Evolutionary conservation across 1,284 basidiomycete species (phyloP), one percentile per base, ranked within the genome.

Genomic region (Sanghuangporus weigelae): DNA sequence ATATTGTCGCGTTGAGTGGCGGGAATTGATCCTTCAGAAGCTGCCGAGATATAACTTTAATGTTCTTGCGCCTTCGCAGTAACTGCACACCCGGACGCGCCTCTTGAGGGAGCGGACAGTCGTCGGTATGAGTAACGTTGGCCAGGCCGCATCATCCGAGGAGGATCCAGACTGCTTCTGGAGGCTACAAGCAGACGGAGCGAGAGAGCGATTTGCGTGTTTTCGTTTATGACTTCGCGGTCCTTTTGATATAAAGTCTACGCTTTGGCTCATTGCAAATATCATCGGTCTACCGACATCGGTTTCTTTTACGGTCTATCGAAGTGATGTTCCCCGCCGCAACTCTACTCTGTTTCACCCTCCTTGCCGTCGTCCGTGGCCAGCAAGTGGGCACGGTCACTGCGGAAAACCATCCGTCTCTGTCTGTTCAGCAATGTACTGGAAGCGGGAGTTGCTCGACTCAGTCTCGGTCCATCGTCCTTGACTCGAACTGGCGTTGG

Each of bases 401-500:
- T 36, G 69, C 78, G 12, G 78, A 80, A 69, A 72, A 64, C 66
- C 79, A 81, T 69, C 81, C 81, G 26, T 48, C 69, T 12, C 72
- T 82, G 50, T 68, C 76, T 39, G 73, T 72, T 67, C 71, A 77
- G 69, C 69, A 73, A 63, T 82, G 81, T 69, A 77, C 77, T n/a
- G 68, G 71, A 21, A 48, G 71, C 31, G 79, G 80, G 44, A 67
- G 71, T 57, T 82, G 80, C 74, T 75, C 73, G 5, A 73, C 71
- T 39, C 63, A 71, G 40, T 53, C 66, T 44, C 68, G 73, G 8
- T 67, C 73, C 26, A 73, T 84, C 57, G 77, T 78, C 7, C 72
- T 84, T 64, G 82, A 84, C 70, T 66, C 80, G 63, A 84, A 83
- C 76, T 84, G 80, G 79, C 78, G 82, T 63, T 83, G 80, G 81